Evolutionary conservation across 2,329 filamentous ascomycete genomes (phyloP).

Genomic region (Pseudogymnoascus sp.): DNA sequence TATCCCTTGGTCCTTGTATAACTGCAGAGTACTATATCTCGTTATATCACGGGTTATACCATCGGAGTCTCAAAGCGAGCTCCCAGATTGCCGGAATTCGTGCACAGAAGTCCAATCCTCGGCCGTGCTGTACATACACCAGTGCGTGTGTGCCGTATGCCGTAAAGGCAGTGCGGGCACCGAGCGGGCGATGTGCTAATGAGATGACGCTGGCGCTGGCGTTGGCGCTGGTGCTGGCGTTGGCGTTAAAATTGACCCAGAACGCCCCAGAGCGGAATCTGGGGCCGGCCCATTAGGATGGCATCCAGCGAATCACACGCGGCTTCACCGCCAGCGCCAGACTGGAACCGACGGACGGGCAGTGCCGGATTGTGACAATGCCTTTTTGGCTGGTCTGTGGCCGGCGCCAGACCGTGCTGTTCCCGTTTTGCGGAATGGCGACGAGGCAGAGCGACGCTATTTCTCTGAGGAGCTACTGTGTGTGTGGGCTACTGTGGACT

Average conservation of each 20-base stretch:
- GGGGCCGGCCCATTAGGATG: not conserved
- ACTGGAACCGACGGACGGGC: not conserved
- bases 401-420: slow-evolving; percentile 1
- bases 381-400: not conserved
- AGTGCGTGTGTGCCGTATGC: not conserved
- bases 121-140: not conserved
- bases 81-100: not conserved
- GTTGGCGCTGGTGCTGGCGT: not conserved
- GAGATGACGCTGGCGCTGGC: not conserved
- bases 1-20: not conserved
- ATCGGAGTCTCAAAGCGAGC: not conserved
- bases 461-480: not conserved
- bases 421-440: slow-evolving; percentile 2
- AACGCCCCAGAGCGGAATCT: not conserved
- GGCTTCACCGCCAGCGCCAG: not conserved
- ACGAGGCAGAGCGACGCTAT: not conserved
- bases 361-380: slow-evolving; percentile 5
- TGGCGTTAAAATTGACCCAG: not conserved
- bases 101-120: not conserved
- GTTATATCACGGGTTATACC: not conserved
- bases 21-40: not conserved
- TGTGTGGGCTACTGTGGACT: not conserved
- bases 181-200: not conserved
- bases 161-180: not conserved
- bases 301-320: not conserved